A percentile compares a stretch with the other conserved stretches of the same genome.
These are phyloP conservation scores for Fusarium continuum DNA, from an alignment of 2,329 filamentous ascomycete species.

Conservation along the genomic window DNA sequence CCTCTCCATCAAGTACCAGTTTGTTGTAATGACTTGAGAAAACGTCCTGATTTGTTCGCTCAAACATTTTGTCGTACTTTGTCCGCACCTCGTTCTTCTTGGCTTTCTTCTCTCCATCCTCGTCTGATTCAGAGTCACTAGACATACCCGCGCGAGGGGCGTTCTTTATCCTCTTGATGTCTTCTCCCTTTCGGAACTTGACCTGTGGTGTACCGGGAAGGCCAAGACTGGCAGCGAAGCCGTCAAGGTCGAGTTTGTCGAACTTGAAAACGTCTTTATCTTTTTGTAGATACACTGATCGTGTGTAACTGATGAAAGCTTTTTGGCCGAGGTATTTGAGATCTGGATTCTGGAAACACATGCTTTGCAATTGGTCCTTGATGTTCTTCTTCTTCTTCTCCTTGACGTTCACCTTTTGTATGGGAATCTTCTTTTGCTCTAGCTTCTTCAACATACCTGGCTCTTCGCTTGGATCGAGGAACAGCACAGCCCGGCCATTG, in stretches of 20 bases:
- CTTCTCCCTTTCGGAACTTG: slow-evolving; percentile 90
- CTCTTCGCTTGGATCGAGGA: slow-evolving; percentile 92
- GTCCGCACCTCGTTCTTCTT: slow-evolving; percentile 81
- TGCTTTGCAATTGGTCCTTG: slow-evolving; percentile 84
- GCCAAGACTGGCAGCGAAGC: slow-evolving; percentile 84
- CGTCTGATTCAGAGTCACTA: slow-evolving; percentile 67
- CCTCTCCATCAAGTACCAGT: slow-evolving; percentile 71
- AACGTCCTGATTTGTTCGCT: slow-evolving; percentile 94
- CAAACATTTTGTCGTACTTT: slow-evolving; percentile 98
- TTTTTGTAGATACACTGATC: slow-evolving; percentile 85
- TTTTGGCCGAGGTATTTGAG: slow-evolving; percentile 96
- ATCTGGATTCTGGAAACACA: slow-evolving; percentile 95
- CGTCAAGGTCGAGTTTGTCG: slow-evolving; percentile 83
- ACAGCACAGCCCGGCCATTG: slow-evolving; percentile 86
- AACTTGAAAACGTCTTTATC: slow-evolving; percentile 93
- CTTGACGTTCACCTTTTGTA: slow-evolving; percentile 86
- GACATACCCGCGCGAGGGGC: slow-evolving; percentile 74
- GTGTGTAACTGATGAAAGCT: slow-evolving; percentile 89
- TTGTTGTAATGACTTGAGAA: slow-evolving; percentile 93
- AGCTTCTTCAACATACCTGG: slow-evolving; percentile 87
- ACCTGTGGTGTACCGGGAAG: slow-evolving; percentile 92
- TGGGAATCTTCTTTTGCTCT: slow-evolving; percentile 87
- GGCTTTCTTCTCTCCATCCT: slow-evolving; percentile 61
- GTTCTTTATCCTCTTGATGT: slow-evolving; percentile 88
- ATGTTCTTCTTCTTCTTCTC: slow-evolving; percentile 91